These are phyloP conservation scores for Fusarium sp. DNA, from an alignment of 2,329 filamentous ascomycete species.

Conservation along the genomic window DNA sequence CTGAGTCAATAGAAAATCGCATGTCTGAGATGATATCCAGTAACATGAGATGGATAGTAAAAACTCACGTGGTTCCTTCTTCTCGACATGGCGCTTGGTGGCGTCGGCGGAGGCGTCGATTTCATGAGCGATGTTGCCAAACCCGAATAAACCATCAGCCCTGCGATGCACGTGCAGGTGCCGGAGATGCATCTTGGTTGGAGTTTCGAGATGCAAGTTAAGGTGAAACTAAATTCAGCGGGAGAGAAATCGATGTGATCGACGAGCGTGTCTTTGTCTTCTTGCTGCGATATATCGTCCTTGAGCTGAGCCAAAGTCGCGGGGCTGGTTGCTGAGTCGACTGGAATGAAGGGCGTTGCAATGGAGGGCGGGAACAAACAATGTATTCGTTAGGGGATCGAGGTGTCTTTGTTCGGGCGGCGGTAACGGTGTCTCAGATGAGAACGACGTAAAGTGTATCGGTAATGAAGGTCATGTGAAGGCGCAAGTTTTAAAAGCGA, in stretches of 20 bases:
- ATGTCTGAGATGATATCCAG: neutral
- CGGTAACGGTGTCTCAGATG: conserved; percentile 48
- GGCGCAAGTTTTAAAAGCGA: conserved; percentile 19
- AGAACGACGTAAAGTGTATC: conserved; percentile 16
- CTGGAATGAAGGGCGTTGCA: conserved; percentile 51
- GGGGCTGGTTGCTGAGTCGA: conserved; percentile 35
- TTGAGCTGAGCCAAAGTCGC: conserved; percentile 25
- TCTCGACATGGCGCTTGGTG: conserved; percentile 27
- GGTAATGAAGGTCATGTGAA: conserved; percentile 28
- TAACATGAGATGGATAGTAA: neutral
- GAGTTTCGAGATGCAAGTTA: neutral
- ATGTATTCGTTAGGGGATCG: conserved; percentile 46
- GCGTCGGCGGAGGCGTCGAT: conserved; percentile 30
- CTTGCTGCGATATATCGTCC: conserved; percentile 35
- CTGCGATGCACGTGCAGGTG: conserved; percentile 51
- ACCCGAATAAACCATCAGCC: conserved; percentile 48
- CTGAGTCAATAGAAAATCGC: neutral
- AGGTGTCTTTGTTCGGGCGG: conserved; percentile 40
- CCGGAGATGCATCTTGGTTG: conserved; percentile 50
- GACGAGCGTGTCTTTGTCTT: conserved; percentile 3
- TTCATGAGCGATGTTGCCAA: conserved; percentile 47
- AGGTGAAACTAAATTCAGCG: neutral
- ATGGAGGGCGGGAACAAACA: conserved; percentile 48
- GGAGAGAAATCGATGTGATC: neutral
- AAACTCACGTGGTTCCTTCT: conserved; percentile 38